Evolutionary conservation across 345 rosid species (phyloP).

Genomic region (Acer yangbiense): DNA sequence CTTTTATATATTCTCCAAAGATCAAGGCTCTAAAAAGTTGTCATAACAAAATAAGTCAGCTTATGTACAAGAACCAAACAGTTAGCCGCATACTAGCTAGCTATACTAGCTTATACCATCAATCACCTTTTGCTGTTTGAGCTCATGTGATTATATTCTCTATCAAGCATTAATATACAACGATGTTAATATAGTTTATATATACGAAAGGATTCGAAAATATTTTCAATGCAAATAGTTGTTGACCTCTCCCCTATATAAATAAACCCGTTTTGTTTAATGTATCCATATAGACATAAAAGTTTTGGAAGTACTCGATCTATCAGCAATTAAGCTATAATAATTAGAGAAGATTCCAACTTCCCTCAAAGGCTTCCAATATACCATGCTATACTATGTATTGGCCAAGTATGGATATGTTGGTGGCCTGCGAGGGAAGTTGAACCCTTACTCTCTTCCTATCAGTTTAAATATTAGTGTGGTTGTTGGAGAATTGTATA

Average conservation of each 20-base stretch:
- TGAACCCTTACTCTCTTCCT: conserved; percentile 17
- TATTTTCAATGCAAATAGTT: background rate
- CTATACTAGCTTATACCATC: no score
- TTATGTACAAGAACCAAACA: background rate
- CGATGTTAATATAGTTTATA: no score
- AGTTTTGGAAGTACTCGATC: background rate
- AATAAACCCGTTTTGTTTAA: conserved; percentile 9
- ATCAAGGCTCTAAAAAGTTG: background rate
- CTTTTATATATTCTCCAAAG: conserved; percentile 11
- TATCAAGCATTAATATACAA: background rate
- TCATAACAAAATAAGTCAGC: background rate
- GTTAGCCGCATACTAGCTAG: background rate
- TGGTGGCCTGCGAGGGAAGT: conserved; percentile 20
- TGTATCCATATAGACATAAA: background rate
- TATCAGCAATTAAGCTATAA: background rate
- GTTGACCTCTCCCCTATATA: background rate
- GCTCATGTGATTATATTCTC: background rate
- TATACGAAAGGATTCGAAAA: background rate
- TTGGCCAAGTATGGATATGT: background rate
- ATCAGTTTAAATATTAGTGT: no score
- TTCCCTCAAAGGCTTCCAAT: conserved; percentile 43
- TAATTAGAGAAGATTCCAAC: conserved; percentile 22
- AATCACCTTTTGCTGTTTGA: background rate
- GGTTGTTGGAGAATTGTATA: background rate
- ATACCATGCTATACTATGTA: background rate